Base-by-base conservation (phyloP, 2,329 filamentous ascomycete genomes). In the Fonsecaea pedrosoi region DNA sequence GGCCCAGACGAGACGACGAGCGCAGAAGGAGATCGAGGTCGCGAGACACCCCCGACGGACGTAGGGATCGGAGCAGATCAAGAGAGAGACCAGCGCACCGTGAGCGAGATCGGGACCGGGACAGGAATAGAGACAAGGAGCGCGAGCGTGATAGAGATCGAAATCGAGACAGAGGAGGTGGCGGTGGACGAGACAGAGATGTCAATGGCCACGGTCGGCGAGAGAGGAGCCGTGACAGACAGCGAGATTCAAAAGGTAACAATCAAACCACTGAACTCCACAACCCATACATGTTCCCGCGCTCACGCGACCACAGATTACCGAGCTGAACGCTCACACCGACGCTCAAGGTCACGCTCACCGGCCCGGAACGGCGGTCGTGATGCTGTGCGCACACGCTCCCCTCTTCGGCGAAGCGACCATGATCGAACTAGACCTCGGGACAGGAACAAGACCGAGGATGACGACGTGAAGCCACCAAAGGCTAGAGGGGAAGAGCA, bases 51-150 rank as follows among this genome's bases (percentile, higher is more conserved):
- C 21, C 62, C n/a, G 78, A 80, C 35, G 78, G 77, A 70, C 75
- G 79, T 61, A 74, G 77, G 68, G 79, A 82, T 48, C 75, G 78
- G 63, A 82, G 79, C 72, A 76, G 78, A 71, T 83, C 81, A 42
- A 76, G 78, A 68, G 80, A 82, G 64, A 75, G 78, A 63, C 74
- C 61, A 63, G 74, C 61, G 32, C 56, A 66, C 50, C 62, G 61
- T 10, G 65, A 72, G 40, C 68, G 70, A 1, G 64, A 69, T 10
- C 64, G 66, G 10, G 78, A 78, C 56, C 62, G 71, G 54, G 71
- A 69, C 38, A 12, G 60, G 37, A 48, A 69, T n/a, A 55, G 50
- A n/a, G 60, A 56, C 50, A 32, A 25, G 37, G 37, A 54, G 9
- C 42, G 57, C 1, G 57, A 60, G 10, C 9, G 57, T 7, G 57